Percentiles rank a stretch among this genome's conserved stretches.
phyloP scores from a whole-genome alignment of 305 asterid genomes.

The Ilex paraguariensis region DNA sequence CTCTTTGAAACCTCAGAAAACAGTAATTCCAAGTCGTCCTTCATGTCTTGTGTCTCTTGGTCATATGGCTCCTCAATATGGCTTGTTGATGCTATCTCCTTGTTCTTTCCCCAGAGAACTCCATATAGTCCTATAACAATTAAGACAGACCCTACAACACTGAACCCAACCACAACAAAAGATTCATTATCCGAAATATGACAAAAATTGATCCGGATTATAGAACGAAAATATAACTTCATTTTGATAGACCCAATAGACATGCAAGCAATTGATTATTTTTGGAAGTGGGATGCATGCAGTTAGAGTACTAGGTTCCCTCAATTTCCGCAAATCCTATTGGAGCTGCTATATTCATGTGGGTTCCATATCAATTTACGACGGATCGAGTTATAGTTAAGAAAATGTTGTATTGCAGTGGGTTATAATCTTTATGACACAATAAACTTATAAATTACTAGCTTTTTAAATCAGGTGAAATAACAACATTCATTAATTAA shows the following conservation, averaged over 20 bases:
- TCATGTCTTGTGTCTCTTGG: conserved; percentile 10
- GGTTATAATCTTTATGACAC: too few species aligned
- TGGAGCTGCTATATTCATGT: too few species aligned
- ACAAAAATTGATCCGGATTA: background rate
- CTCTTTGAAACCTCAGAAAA: background rate
- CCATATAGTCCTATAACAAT: conserved; percentile 74
- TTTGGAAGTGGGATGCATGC: too few species aligned
- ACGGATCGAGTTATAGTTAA: too few species aligned
- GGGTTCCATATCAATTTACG: too few species aligned
- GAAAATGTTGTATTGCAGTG: too few species aligned
- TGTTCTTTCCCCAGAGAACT: conserved; percentile 85
- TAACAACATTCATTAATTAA: too few species aligned
- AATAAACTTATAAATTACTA: too few species aligned
- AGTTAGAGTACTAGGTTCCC: too few species aligned
- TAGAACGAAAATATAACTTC: background rate
- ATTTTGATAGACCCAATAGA: background rate
- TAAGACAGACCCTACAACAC: conserved; percentile 61
- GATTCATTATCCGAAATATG: background rate
- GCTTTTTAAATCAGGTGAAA: too few species aligned
- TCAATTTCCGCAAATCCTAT: too few species aligned
- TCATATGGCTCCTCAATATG: conserved; percentile 14
- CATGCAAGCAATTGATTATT: too few species aligned
- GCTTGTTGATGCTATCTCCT: conserved; percentile 29
- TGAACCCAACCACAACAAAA: conserved; percentile 12
- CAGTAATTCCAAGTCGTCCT: conserved; percentile 26